A percentile compares a stretch with the other conserved stretches of the same genome.
phyloP scores from a whole-genome alignment of 2,329 filamentous ascomycete genomes.

The Acrodontium crateriforme region DNA sequence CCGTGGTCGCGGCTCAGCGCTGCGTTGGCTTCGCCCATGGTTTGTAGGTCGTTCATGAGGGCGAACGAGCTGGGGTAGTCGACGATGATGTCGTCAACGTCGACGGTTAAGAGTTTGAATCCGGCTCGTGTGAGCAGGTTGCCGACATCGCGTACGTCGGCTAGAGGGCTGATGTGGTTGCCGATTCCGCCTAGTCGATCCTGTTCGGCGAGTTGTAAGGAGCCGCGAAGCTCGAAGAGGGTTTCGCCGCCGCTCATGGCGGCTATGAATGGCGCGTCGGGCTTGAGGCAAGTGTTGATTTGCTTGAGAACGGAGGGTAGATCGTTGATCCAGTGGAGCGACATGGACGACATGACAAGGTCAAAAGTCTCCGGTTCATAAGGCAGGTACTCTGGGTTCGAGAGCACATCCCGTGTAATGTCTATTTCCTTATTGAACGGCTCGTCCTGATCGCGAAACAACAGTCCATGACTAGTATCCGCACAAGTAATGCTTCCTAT shows the following conservation, averaged over 20 bases:
- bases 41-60: conserved; percentile 84
- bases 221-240: conserved; percentile 83
- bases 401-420: conserved; percentile 62
- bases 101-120: conserved; percentile 91
- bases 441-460: conserved; percentile 64
- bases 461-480: conserved; percentile 63
- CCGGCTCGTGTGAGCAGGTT: conserved; percentile 74
- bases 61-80: conserved; percentile 84
- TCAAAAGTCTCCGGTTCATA: conserved; percentile 70
- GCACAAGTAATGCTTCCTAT: conserved; percentile 65
- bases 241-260: conserved; percentile 96
- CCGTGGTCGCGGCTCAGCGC: conserved; percentile 74
- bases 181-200: conserved; percentile 85
- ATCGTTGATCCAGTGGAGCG: conserved; percentile 96
- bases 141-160: conserved; percentile 83
- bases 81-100: conserved; percentile 93
- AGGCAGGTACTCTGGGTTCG: conserved; percentile 59
- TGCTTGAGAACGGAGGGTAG: conserved; percentile 72
- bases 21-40: conserved; percentile 92
- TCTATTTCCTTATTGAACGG: conserved; percentile 62
- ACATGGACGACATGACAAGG: conserved; percentile 75
- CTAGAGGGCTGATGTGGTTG: conserved; percentile 79
- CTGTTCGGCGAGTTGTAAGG: conserved; percentile 80
- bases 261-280: conserved; percentile 80
- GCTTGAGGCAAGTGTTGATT: conserved; percentile 76